These are phyloP conservation scores for Backusella mclennaniae DNA, from an alignment of 192 early-diverging fungal genomes.

Conservation along the genomic window DNA sequence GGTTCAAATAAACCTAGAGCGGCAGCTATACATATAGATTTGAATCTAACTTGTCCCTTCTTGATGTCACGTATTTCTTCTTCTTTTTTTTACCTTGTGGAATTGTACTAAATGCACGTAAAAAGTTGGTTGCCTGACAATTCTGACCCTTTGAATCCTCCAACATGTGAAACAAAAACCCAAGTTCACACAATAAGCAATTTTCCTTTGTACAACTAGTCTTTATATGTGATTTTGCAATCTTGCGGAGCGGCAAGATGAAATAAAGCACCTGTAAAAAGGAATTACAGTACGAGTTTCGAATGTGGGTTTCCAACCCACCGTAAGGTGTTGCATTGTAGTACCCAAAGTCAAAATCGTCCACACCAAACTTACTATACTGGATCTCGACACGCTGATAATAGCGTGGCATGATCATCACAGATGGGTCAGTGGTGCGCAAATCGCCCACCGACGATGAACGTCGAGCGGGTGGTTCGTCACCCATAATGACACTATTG, in stretches of 20 bases:
- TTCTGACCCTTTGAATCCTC: conserved; percentile 87
- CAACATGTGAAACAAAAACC: conserved; percentile 91
- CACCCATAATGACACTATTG: conserved; percentile 29
- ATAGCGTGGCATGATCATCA: conserved; percentile 57
- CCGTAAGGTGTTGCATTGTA: conserved; percentile 88
- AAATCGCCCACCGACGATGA: conserved; percentile 32
- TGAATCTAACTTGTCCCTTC: not conserved
- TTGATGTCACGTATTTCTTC: not conserved
- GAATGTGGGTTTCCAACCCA: conserved; percentile 90
- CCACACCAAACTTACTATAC: conserved; percentile 92
- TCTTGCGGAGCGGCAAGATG: conserved; percentile 55
- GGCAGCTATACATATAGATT: conserved; percentile 45
- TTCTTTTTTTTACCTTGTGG: conserved; percentile 62
- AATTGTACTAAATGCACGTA: conserved; percentile 79
- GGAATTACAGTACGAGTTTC: conserved; percentile 89
- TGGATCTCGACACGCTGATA: conserved; percentile 83
- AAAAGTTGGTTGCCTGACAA: conserved; percentile 93
- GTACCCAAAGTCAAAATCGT: conserved; percentile 98
- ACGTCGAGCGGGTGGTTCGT: conserved; percentile 29
- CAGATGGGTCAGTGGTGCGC: conserved; percentile 28
- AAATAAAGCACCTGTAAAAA: conserved; percentile 87
- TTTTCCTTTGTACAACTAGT: conserved; percentile 65
- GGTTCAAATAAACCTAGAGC: conserved; percentile 90
- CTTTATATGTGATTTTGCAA: conserved; percentile 74
- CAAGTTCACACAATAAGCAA: conserved; percentile 91